phyloP scores from a whole-genome alignment of 371 early-diverging fungal genomes.

The Nematocida sp. region DNA sequence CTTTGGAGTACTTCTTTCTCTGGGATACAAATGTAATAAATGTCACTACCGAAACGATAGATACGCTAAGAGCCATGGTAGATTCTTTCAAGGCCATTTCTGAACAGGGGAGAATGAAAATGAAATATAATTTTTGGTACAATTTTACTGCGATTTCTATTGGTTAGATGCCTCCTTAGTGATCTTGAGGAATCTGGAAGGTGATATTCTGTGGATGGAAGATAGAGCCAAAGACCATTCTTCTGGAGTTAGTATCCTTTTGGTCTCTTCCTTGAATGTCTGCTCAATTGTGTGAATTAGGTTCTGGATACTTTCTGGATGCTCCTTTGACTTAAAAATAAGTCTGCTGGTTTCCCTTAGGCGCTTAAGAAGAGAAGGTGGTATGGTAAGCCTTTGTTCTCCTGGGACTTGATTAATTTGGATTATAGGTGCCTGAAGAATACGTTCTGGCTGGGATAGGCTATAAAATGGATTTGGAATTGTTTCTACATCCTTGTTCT shows the following conservation, averaged over 20 bases:
- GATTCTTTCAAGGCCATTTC: conserved; percentile 33
- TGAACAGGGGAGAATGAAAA: conserved; percentile 23
- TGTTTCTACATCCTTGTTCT: neutral
- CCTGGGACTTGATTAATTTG: neutral
- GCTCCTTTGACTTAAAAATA: conserved; percentile 6
- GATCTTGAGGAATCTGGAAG: conserved; percentile 20
- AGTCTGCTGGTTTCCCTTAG: conserved; percentile 41
- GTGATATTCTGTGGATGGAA: conserved; percentile 15
- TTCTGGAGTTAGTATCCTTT: conserved; percentile 26
- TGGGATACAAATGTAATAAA: neutral
- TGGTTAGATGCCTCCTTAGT: neutral
- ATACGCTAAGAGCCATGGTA: conserved; percentile 8
- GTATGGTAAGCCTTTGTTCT: conserved; percentile 7
- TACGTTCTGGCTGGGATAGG: neutral
- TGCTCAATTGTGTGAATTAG: conserved; percentile 12
- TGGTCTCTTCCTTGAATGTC: conserved; percentile 29
- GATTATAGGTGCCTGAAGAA: conserved; percentile 1
- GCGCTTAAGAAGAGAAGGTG: conserved; percentile 5
- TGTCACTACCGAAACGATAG: neutral
- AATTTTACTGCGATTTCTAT: neutral
- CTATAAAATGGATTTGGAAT: conserved; percentile 2
- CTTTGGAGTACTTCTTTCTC: neutral
- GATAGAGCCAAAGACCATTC: conserved; percentile 9
- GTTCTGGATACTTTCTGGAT: neutral
- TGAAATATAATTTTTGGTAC: conserved; percentile 22